Evolutionary conservation across 208 protist genomes (phyloP).

Genomic region (Vickermania spadyakhi): DNA sequence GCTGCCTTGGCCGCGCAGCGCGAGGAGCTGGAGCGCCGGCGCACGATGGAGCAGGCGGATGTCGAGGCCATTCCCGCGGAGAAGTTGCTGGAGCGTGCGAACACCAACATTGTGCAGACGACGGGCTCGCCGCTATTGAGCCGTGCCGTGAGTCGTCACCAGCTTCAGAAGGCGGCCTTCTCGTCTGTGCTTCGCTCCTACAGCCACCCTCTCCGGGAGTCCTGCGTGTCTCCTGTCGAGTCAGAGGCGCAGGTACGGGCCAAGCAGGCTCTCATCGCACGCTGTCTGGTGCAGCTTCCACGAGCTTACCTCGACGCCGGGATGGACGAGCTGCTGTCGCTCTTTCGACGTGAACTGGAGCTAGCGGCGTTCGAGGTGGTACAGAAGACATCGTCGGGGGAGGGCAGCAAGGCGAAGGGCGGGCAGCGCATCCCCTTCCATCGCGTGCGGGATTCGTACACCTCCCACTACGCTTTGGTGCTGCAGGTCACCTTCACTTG

Average conservation of each 20-base stretch:
- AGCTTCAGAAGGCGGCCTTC: conserved; percentile 46
- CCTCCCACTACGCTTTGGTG: conserved; percentile 50
- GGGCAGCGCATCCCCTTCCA: conserved; percentile 4
- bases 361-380: conserved; percentile 11
- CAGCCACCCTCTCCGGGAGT: neutral
- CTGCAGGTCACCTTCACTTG: conserved; percentile 65
- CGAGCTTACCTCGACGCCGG: conserved; percentile 35
- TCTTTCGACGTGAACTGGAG: conserved; percentile 22
- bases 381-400: neutral
- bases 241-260: conserved; percentile 38
- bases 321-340: conserved; percentile 42
- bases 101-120: conserved; percentile 38
- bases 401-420: neutral
- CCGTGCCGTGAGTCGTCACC: conserved; percentile 24
- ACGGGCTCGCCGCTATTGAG: conserved; percentile 37
- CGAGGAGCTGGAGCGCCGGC: conserved; percentile 55
- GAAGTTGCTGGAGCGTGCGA: conserved; percentile 52
- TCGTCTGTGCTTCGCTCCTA: conserved; percentile 42
- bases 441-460: conserved; percentile 2
- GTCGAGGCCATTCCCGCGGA: conserved; percentile 58
- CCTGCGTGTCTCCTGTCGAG: conserved; percentile 21
- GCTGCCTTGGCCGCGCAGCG: conserved; percentile 51
- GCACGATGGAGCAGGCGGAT: conserved; percentile 53
- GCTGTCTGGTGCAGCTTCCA: conserved; percentile 51
- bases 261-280: conserved; percentile 59